Evolutionary conservation across 2,329 filamentous ascomycete species (phyloP).

Genomic region (Tolypocladium tropicale): DNA sequence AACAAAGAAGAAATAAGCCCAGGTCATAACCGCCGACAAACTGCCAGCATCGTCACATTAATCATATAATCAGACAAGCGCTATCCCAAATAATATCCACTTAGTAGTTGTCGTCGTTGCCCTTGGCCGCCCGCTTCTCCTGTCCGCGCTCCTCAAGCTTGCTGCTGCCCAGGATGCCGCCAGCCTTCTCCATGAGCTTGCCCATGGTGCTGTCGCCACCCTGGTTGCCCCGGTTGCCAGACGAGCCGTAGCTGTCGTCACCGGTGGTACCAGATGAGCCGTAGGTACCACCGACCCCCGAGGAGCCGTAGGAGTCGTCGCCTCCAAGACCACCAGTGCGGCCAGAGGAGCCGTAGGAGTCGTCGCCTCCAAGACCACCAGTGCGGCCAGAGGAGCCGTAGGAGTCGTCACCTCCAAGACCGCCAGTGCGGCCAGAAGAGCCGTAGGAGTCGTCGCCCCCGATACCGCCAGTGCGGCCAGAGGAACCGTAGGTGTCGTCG

Average conservation of each 20-base stretch:
- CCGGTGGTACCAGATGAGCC: constrained; percentile 5
- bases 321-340: constrained; percentile 5
- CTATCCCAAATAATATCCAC: not conserved
- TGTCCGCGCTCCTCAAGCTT: constrained; percentile 37
- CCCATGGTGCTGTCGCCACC: constrained; percentile 28
- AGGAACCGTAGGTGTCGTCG: constrained; percentile 11
- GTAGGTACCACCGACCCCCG: constrained; percentile 8
- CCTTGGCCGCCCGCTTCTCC: constrained; percentile 33
- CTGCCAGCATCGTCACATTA: not conserved
- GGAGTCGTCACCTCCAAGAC: constrained; percentile 4
- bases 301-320: constrained; percentile 7
- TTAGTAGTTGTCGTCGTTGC: constrained; percentile 13
- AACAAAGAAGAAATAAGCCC: not conserved
- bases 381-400: constrained; percentile 14
- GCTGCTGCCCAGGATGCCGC: constrained; percentile 35
- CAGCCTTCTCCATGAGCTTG: constrained; percentile 50
- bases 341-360: too few relatives aligned
- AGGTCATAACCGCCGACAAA: not conserved
- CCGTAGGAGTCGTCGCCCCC: constrained; percentile 15
- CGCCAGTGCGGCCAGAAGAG: constrained; percentile 6
- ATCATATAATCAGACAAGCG: not conserved
- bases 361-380: too few relatives aligned
- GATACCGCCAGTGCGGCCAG: constrained; percentile 7
- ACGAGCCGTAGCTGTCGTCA: constrained; percentile 5
- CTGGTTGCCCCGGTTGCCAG: not conserved